phyloP scores from a whole-genome alignment of 225 moss, liverwort and hornwort species.

The Sphagnum tenellum region DNA sequence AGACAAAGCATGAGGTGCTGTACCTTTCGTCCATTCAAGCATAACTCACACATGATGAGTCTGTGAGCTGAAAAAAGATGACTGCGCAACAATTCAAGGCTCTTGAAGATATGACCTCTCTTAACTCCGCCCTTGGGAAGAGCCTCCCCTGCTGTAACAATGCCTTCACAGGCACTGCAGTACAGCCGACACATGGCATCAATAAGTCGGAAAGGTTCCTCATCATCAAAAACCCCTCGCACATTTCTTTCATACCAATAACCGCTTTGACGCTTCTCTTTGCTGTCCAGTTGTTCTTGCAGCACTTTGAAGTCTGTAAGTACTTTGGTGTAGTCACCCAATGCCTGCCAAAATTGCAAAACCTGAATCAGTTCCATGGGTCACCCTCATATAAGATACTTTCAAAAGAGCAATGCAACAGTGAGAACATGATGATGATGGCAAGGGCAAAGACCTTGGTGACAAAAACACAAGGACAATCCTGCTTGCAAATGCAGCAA shows the following conservation, averaged over 20 bases:
- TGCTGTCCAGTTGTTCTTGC: slow-evolving; percentile 38
- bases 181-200: slow-evolving; percentile 90
- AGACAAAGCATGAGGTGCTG: neutral
- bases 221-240: slow-evolving; percentile 85
- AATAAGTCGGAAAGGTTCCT: slow-evolving; percentile 62
- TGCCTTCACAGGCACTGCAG: slow-evolving; percentile 72
- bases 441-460: slow-evolving; percentile 32
- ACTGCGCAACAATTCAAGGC: slow-evolving; percentile 71
- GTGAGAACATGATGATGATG: too few relatives aligned
- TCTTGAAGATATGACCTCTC: slow-evolving; percentile 81
- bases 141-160: slow-evolving; percentile 25
- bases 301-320: slow-evolving; percentile 62
- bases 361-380: too few relatives aligned
- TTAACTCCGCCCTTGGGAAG: slow-evolving; percentile 60
- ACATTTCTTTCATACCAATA: slow-evolving; percentile 71
- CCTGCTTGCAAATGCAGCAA: slow-evolving; percentile 95
- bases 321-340: slow-evolving; percentile 70
- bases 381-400: too few relatives aligned
- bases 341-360: slow-evolving; percentile 27
- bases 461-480: slow-evolving; percentile 58
- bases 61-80: slow-evolving; percentile 69
- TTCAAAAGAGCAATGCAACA: too few relatives aligned
- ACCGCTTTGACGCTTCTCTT: slow-evolving; percentile 30
- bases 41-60: slow-evolving; percentile 90
- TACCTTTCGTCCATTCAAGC: slow-evolving; percentile 91